Base-by-base conservation (phyloP, 495 filamentous ascomycete species). In the Filosporella fistucella region DNA sequence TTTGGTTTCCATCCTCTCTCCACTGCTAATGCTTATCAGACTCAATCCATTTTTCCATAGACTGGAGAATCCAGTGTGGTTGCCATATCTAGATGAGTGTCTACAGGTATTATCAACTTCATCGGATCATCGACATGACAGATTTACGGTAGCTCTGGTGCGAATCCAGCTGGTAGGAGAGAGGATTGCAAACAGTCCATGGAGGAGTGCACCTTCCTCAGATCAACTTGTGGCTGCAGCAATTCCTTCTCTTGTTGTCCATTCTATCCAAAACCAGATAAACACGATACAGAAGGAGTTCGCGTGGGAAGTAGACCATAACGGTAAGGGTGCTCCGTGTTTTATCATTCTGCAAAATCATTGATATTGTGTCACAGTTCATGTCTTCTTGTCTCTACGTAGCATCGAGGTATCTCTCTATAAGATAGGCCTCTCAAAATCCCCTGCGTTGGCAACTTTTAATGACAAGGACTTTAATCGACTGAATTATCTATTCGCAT, bases 71-170 rank as follows among this genome's bases (percentile, higher is more conserved):
- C 16, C 26, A 30, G 11, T 2, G 10, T 49, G 46, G 46, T 68
- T 68, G 5, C 47, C 63, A 7, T 59, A 67, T 29, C 60, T 68
- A 60, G 65, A 70, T 16, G 61, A 68, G 25, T 62, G 56, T 20
- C 58, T 66, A 3, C 45, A 42, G 14, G 42, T 40, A 9, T 42
- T 55, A n/a, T 20, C 18, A 52, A 16, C 51, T 66, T 12, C 44
- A 13, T 8, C 44, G 29, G 0, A 58, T 42, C 45, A 58, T 47
- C 4, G 59, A 57, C 11, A 21, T 13, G 53, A 51, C 21, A 39
- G n/a, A 6, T 33, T 2, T 22, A 30, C 38, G 6, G 24, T 45
- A 16, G 24, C 23, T 5, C 13, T 49, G 5, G 11, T 55, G 16
- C 38, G 30, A 21, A 39, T 49, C 3, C 47, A 52, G 21, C 29